A percentile compares a stretch with the other conserved stretches of the same genome.
These are phyloP conservation scores for Petasospora rhodanensis DNA, from an alignment of 1,139 yeast genomes.

Conservation along the genomic window DNA sequence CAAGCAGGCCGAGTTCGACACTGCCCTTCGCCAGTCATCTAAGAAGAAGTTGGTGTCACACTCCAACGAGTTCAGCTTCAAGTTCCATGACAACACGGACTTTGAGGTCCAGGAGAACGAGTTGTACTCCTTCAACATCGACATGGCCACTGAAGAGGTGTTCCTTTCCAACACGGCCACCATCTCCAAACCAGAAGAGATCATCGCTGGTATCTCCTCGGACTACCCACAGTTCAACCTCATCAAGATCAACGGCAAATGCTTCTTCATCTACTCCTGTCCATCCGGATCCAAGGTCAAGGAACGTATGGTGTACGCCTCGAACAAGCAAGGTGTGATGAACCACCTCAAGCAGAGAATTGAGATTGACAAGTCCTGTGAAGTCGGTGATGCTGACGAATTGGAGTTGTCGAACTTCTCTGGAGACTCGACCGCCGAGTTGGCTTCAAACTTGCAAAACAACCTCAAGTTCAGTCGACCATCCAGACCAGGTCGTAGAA, in stretches of 20 bases:
- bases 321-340: slow-evolving; percentile 68
- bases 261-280: slow-evolving; percentile 70
- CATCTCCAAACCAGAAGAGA: slow-evolving; percentile 24
- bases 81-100: slow-evolving; percentile 20
- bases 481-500: slow-evolving; percentile 28
- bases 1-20: slow-evolving; percentile 33
- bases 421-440: slow-evolving; percentile 4
- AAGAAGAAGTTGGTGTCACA: slow-evolving; percentile 23
- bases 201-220: slow-evolving; percentile 30
- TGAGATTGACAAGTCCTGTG: slow-evolving; percentile 42
- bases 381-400: slow-evolving; percentile 68
- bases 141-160: slow-evolving; percentile 34
- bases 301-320: slow-evolving; percentile 90
- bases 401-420: slow-evolving; percentile 39
- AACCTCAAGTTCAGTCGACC: slow-evolving; percentile 24
- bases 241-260: slow-evolving; percentile 34
- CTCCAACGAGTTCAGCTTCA: slow-evolving; percentile 22
- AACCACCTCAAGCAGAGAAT: slow-evolving; percentile 40
- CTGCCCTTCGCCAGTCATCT: slow-evolving; percentile 20
- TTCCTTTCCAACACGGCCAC: slow-evolving; percentile 24
- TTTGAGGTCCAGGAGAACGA: slow-evolving; percentile 20
- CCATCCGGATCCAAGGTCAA: slow-evolving; percentile 88
- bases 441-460: slow-evolving; percentile 4
- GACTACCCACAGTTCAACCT: slow-evolving; percentile 58
- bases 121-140: slow-evolving; percentile 34